phyloP scores from a whole-genome alignment of 2,329 filamentous ascomycete genomes.

The Catunica adiposa region DNA sequence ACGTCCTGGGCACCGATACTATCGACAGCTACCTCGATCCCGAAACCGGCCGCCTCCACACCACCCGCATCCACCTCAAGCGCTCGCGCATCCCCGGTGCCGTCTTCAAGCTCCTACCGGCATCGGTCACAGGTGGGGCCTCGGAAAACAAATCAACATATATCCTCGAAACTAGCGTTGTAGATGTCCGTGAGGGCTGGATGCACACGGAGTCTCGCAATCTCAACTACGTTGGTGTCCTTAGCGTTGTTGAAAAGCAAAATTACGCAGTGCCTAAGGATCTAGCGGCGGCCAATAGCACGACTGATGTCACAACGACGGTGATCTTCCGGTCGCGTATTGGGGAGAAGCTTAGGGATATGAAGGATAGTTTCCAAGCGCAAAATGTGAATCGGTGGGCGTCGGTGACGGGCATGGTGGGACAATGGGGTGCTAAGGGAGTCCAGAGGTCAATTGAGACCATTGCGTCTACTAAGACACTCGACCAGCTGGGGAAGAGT shows the following conservation, averaged over 20 bases:
- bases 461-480: slow-evolving; percentile 60
- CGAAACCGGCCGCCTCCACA: slow-evolving; percentile 56
- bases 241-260: slow-evolving; percentile 64
- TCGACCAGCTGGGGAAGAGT: slow-evolving; percentile 63
- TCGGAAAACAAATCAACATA: slow-evolving; percentile 56
- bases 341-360: slow-evolving; percentile 48
- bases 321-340: slow-evolving; percentile 58
- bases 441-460: slow-evolving; percentile 66
- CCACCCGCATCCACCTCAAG: slow-evolving; percentile 66
- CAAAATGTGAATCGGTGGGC: slow-evolving; percentile 31
- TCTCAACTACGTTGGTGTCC: slow-evolving; percentile 64
- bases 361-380: slow-evolving; percentile 28
- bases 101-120: slow-evolving; percentile 58
- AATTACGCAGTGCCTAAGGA: slow-evolving; percentile 30
- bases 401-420: slow-evolving; percentile 29
- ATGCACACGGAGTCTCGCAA: slow-evolving; percentile 72
- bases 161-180: slow-evolving; percentile 63
- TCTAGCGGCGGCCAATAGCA: slow-evolving; percentile 16
- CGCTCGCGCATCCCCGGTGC: slow-evolving; percentile 61
- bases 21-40: slow-evolving; percentile 59
- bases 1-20: slow-evolving; percentile 71
- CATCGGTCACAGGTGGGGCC: slow-evolving; percentile 47
- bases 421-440: slow-evolving; percentile 49
- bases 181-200: slow-evolving; percentile 66
- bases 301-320: slow-evolving; percentile 54